Percentiles rank a stretch among this genome's conserved stretches.
These are phyloP conservation scores for Cladosporium sp. DNA, from an alignment of 2,329 filamentous ascomycete species.

Conservation along the genomic window DNA sequence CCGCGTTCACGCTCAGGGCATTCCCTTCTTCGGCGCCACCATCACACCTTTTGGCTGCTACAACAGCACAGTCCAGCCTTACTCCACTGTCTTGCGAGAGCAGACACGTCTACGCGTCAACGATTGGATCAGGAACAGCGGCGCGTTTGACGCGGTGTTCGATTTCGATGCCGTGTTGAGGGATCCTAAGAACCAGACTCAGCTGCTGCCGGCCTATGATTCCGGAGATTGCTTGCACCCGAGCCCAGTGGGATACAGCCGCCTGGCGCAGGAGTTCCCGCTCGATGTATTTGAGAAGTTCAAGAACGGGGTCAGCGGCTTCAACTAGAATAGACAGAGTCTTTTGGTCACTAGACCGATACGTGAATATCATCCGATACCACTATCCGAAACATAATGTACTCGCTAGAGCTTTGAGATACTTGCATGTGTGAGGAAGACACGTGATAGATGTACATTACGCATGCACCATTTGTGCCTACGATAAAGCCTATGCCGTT, in stretches of 20 bases:
- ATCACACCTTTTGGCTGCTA: conserved; percentile 59
- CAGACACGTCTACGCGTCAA: conserved; percentile 56
- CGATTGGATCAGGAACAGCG: conserved; percentile 54
- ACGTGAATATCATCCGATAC: no score
- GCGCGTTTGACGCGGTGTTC: conserved; percentile 56
- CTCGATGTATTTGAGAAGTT: conserved; percentile 48
- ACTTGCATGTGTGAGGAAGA: no score
- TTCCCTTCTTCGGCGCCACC: conserved; percentile 59
- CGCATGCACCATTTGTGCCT: no score
- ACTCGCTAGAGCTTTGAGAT: no score
- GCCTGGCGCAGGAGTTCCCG: conserved; percentile 56
- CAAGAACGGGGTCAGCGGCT: conserved; percentile 21
- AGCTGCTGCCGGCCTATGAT: conserved; percentile 51
- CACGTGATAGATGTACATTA: no score
- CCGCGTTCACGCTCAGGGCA: conserved; percentile 51
- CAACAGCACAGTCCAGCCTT: conserved; percentile 45
- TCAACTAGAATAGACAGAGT: not conserved
- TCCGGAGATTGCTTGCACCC: conserved; percentile 64
- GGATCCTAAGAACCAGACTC: conserved; percentile 46
- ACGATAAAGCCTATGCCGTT: no score
- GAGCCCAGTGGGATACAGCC: conserved; percentile 56
- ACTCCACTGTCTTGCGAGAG: conserved; percentile 54
- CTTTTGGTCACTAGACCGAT: no score
- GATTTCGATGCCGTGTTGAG: conserved; percentile 59
- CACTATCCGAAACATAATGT: no score